These are phyloP conservation scores for Perkinsus marinus DNA, from an alignment of 169 alveolate genomes.

Conservation along the genomic window DNA sequence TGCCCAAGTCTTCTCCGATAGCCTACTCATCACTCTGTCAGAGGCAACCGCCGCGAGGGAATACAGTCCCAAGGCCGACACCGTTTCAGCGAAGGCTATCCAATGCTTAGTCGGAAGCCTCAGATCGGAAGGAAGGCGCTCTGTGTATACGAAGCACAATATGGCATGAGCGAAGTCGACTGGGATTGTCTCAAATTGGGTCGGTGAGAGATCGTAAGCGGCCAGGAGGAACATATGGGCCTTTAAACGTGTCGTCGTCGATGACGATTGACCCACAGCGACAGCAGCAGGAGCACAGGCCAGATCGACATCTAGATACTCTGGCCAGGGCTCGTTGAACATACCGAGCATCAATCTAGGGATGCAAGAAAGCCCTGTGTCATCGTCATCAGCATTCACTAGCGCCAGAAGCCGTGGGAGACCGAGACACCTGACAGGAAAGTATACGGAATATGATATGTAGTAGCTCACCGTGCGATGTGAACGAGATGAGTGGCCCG, in stretches of 20 bases:
- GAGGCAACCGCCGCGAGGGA: not conserved
- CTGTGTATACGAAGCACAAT: not conserved
- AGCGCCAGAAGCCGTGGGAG: not conserved
- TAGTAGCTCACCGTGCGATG: not conserved
- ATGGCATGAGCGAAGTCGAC: not conserved
- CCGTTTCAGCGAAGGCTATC: not conserved
- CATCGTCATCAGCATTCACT: not conserved
- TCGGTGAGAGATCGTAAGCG: not conserved
- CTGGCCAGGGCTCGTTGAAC: not conserved
- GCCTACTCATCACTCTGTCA: not conserved
- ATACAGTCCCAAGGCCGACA: not conserved
- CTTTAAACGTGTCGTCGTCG: not conserved
- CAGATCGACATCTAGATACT: not conserved
- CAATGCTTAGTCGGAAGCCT: not conserved
- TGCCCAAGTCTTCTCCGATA: not conserved
- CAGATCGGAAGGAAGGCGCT: not conserved
- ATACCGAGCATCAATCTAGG: not conserved
- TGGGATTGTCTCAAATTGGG: not conserved
- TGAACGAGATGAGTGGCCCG: not conserved
- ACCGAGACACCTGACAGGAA: not conserved
- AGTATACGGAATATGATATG: not conserved
- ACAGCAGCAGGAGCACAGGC: not conserved
- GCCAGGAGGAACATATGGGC: not conserved
- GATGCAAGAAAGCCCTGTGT: not conserved
- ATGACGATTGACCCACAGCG: not conserved